A percentile compares a stretch with the other conserved stretches of the same genome.
These are phyloP conservation scores for Pholiota microspora DNA, from an alignment of 768 basidiomycete species.

Conservation along the genomic window DNA sequence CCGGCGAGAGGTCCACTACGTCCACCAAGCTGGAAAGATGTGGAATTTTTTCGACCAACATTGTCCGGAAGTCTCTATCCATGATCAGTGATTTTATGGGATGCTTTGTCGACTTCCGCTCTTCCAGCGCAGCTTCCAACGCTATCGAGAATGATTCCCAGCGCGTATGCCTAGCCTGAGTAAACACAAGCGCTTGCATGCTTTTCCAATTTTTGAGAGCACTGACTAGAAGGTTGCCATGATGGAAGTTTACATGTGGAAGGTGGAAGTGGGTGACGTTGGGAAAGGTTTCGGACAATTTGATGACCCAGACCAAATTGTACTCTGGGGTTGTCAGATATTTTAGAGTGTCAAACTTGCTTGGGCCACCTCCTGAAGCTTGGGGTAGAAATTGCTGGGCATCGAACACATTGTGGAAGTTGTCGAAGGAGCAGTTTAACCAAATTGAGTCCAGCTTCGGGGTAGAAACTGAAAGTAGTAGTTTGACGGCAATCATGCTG, in stretches of 20 bases:
- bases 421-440: slow-evolving; percentile 27
- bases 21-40: background rate
- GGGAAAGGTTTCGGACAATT: slow-evolving; percentile 26
- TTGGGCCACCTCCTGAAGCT: background rate
- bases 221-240: slow-evolving; percentile 16
- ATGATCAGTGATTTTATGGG: slow-evolving; percentile 25
- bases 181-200: slow-evolving; percentile 27
- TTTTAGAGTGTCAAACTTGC: slow-evolving; percentile 29
- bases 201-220: slow-evolving; percentile 15
- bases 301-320: slow-evolving; percentile 17
- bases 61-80: slow-evolving; percentile 24
- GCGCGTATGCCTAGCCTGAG: slow-evolving; percentile 24
- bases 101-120: slow-evolving; percentile 13
- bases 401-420: slow-evolving; percentile 19
- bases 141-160: slow-evolving; percentile 16
- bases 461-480: slow-evolving; percentile 27
- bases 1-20: background rate
- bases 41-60: slow-evolving; percentile 2
- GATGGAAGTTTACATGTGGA: slow-evolving; percentile 22
- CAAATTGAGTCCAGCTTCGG: slow-evolving; percentile 34
- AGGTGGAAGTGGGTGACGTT: slow-evolving; percentile 31
- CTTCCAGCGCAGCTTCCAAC: slow-evolving; percentile 16
- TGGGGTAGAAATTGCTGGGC: slow-evolving; percentile 17
- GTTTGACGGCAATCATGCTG: slow-evolving; percentile 22
- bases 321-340: slow-evolving; percentile 31